Evolutionary conservation across 2,329 filamentous ascomycete species (phyloP), one percentile per base, ranked within the genome.

Genomic region (Xylaria sp.): DNA sequence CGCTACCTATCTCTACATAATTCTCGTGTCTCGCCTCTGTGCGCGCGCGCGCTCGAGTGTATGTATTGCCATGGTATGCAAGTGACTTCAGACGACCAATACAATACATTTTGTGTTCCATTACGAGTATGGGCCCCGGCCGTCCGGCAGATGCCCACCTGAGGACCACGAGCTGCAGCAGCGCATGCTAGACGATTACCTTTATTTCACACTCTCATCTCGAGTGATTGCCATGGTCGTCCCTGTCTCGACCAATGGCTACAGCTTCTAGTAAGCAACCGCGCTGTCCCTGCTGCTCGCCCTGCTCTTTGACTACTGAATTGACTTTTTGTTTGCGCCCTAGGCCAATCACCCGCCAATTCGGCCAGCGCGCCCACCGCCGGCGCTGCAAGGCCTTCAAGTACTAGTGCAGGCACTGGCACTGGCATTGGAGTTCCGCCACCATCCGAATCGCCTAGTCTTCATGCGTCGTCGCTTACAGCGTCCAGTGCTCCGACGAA

Each of bases 321-420:
- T 73, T 77, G 63, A 76, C 73, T 25, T 68, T 36, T 68, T 36
- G 54, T 52, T 55, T 68, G 62, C 57, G 64, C 64, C 48, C 48
- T 57, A 78, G 76, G 76, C 73, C 76, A 77, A 71, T 71, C 74
- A 58, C 64, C 72, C 58, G 75, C 75, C 76, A 75, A 73, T 72
- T 68, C 72, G 75, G 76, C 75, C 69, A 73, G 71, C 39, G 72
- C 73, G 65, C 65, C 75, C 41, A 52, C 72, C 48, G 61, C 69
- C 54, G 70, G 70, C 56, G 54, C 71, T 51, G 68, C 62, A 49
- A 69, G 71, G 57, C 60, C 70, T 61, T 66, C 75, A 46, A 46
- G 41, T 46, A 46, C 41, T 18, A 74, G 65, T 64, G 63, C 68
- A 15, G 72, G 60, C 68, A 66, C 66, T 7, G 74, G 65, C 64